Percentiles rank a stretch among this genome's conserved stretches.
These are phyloP conservation scores for Sordariomycetes sp. DNA, from an alignment of 2,329 filamentous ascomycete species.

Conservation along the genomic window DNA sequence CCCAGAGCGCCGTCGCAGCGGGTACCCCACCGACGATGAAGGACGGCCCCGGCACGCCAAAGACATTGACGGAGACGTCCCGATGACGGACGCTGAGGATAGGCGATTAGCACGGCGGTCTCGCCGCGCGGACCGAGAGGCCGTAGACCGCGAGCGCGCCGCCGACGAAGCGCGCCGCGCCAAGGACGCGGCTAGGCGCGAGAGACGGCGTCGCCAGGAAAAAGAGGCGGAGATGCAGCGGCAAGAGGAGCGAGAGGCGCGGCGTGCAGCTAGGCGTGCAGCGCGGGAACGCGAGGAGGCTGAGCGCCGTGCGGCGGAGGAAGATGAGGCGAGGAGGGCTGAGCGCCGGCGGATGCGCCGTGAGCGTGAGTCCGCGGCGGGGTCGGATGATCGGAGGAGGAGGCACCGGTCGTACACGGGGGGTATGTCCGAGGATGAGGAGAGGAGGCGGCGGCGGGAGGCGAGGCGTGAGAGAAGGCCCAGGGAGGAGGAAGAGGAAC, in stretches of 20 bases:
- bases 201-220: slow-evolving; percentile 40
- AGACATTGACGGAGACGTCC: slow-evolving; percentile 32
- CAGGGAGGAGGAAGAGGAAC: slow-evolving; percentile 28
- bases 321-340: slow-evolving; percentile 31
- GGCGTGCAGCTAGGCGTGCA: slow-evolving; percentile 36
- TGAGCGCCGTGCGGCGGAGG: slow-evolving; percentile 34
- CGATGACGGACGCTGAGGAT: slow-evolving; percentile 41
- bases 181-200: slow-evolving; percentile 42
- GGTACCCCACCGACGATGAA: slow-evolving; percentile 38
- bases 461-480: slow-evolving; percentile 27
- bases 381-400: slow-evolving; percentile 35
- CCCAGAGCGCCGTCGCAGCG: slow-evolving; percentile 30
- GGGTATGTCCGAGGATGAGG: slow-evolving; percentile 31
- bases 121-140: slow-evolving; percentile 35
- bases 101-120: slow-evolving; percentile 50
- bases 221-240: slow-evolving; percentile 40
- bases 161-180: slow-evolving; percentile 42
- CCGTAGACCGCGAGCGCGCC: slow-evolving; percentile 31
- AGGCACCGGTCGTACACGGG: slow-evolving; percentile 31
- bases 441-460: slow-evolving; percentile 39
- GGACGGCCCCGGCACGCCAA: slow-evolving; percentile 22
- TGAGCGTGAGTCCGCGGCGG: slow-evolving; percentile 30
- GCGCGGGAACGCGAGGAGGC: slow-evolving; percentile 33
- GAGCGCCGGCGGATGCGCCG: slow-evolving; percentile 35
- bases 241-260: slow-evolving; percentile 44